Base-by-base conservation (phyloP, 371 early-diverging fungal genomes). In the Phascolomyces articulosus region DNA sequence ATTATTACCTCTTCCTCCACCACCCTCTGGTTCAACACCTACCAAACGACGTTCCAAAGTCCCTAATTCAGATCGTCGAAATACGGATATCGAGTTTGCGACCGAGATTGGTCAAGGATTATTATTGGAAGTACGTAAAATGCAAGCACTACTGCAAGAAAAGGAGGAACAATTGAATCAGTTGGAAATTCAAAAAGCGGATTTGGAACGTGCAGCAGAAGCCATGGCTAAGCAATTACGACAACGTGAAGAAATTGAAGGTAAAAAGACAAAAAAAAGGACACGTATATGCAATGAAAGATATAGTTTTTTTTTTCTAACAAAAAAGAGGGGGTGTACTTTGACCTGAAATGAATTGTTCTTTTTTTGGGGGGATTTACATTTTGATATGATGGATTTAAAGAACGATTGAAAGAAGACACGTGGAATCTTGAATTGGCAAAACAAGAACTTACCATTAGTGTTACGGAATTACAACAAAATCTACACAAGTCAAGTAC, bases 131-230 rank as follows among this genome's bases (percentile, higher is more conserved):
- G 75, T 84, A 20, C 75, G 82, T 8, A 79, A 79, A 58, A 68
- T 86, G 63, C 83, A 83, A 54, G 73, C 69, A 4, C 54, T 68
- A 11, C 34, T 82, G 21, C 81, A 82, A 66, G 86, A 87, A 75
- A 83, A 88, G 44, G 92, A 92, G 21, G 85, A 83, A 63, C 81
- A 79, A 51, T 80, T 86, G 58, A 83, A 85, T 61, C 84, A 80
- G 24, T 76, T 88, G 6, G 89, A 90, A 49, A 77, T 80, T 21
- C 78, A 85, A 28, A 82, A 84, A 57, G 80, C 77, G 15, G 90
- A 90, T 51, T 79, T 77, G 47, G 88, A 86, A 48, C 78, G 83
- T 24, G 75, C 74, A 40, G 72, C 83, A 38, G 91, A 91, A 60
- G 71, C 80, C 16, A 74, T 86, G 65, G 75, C 76, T 34, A 83